phyloP scores from a whole-genome alignment of 352 stramenopile genomes.

The Hyaloperonospora arabidopsidis region DNA sequence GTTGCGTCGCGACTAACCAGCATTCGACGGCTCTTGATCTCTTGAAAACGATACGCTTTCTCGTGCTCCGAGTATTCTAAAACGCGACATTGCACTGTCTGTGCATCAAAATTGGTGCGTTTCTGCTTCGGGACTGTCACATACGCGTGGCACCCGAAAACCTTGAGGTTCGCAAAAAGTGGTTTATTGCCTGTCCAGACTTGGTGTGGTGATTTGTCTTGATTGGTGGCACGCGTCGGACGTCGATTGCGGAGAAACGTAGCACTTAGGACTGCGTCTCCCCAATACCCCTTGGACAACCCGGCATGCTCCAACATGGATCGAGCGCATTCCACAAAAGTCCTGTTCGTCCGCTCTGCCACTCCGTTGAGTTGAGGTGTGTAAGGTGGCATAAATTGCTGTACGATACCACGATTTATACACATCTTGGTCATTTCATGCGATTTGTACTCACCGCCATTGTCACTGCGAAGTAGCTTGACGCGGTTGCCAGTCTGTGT shows the following conservation, averaged over 20 bases:
- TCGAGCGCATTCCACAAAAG: background rate
- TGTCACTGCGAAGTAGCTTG: conserved; percentile 10
- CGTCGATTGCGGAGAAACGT: conserved; percentile 6
- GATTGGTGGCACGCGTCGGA: conserved; percentile 1
- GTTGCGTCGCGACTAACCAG: background rate
- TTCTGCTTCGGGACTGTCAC: conserved; percentile 3
- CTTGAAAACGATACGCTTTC: conserved; percentile 1
- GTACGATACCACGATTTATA: conserved; percentile 3
- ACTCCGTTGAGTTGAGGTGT: conserved; percentile 17
- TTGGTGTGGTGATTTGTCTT: conserved; percentile 1
- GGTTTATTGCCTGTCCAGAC: conserved; percentile 1
- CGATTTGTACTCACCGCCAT: conserved; percentile 11
- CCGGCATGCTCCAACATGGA: conserved; percentile 7
- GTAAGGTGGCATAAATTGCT: conserved; percentile 18
- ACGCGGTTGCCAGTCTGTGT: conserved; percentile 12
- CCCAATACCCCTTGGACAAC: conserved; percentile 7
- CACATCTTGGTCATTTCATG: conserved; percentile 9
- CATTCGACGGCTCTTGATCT: background rate
- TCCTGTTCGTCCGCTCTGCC: conserved; percentile 10
- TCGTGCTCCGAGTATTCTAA: conserved; percentile 1
- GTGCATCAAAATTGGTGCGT: conserved; percentile 3
- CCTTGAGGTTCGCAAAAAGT: conserved; percentile 2
- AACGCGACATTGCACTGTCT: conserved; percentile 3
- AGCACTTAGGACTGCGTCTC: conserved; percentile 4
- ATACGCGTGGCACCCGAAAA: conserved; percentile 2